Conservation (phyloP, 768 basidiomycete genomes). For the Kwoniella sp. region DNA sequence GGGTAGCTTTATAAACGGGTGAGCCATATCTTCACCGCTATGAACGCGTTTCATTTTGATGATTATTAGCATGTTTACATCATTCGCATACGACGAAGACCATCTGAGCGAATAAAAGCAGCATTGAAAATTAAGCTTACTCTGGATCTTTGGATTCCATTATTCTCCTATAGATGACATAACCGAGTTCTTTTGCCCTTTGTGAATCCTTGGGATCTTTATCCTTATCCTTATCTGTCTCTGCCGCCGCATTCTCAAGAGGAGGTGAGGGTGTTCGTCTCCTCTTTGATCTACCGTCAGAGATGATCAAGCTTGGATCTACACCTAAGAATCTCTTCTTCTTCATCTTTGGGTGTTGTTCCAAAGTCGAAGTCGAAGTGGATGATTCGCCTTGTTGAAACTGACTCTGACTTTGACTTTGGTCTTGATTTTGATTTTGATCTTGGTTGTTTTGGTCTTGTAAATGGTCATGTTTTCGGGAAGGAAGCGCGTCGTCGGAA, state of each 20-base stretch:
- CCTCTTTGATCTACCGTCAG: slow-evolving; percentile 38
- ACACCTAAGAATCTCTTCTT: slow-evolving; percentile 37
- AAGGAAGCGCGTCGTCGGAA: background rate
- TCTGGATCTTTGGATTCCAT: slow-evolving; percentile 38
- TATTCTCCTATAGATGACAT: slow-evolving; percentile 41
- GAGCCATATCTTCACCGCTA: slow-evolving; percentile 39
- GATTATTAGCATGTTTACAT: background rate
- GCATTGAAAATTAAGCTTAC: slow-evolving; percentile 24
- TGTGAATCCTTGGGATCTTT: slow-evolving; percentile 45
- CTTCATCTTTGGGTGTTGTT: slow-evolving; percentile 8
- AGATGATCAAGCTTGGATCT: slow-evolving; percentile 44
- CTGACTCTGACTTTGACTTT: slow-evolving; percentile 4
- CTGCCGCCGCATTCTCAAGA: slow-evolving; percentile 17
- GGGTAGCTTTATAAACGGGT: slow-evolving; percentile 48
- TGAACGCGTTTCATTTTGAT: background rate
- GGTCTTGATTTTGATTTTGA: too few species aligned
- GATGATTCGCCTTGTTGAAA: background rate
- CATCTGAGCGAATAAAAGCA: background rate
- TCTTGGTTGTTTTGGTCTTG: too few species aligned
- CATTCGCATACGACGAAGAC: too few species aligned
- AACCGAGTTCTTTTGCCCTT: slow-evolving; percentile 37
- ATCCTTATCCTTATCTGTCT: slow-evolving; percentile 29
- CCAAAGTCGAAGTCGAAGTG: slow-evolving; percentile 7
- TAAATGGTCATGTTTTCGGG: too few species aligned
- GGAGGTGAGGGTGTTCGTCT: slow-evolving; percentile 35